phyloP scores from a whole-genome alignment of 2,329 filamentous ascomycete species.

The Orbilia ellipsospora region DNA sequence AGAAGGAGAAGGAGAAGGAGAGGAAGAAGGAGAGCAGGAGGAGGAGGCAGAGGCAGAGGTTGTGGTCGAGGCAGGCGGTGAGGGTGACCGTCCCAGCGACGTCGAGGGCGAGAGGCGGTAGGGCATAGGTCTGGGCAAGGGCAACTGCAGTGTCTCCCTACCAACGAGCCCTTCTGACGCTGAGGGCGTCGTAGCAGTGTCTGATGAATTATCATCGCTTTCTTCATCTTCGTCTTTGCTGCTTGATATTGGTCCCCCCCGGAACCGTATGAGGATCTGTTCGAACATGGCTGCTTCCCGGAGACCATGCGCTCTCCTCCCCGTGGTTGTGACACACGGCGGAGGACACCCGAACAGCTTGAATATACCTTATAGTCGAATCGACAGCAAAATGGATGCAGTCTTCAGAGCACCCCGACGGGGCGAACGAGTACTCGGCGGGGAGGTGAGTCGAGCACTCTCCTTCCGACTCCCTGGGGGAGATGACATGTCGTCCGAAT shows the following conservation, averaged over 20 bases:
- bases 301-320: background rate
- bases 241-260: constrained; percentile 46
- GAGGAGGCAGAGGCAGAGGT: constrained; percentile 25
- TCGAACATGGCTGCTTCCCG: constrained; percentile 40
- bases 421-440: constrained; percentile 39
- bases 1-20: constrained; percentile 44
- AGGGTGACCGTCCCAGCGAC: constrained; percentile 43
- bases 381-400: constrained; percentile 12
- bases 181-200: constrained; percentile 48
- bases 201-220: constrained; percentile 50
- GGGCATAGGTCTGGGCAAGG: constrained; percentile 24
- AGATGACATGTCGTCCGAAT: constrained; percentile 56
- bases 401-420: constrained; percentile 48
- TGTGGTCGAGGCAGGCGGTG: constrained; percentile 16
- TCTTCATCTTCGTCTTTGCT: constrained; percentile 49
- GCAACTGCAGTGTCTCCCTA: constrained; percentile 42
- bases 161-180: constrained; percentile 24
- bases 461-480: constrained; percentile 53
- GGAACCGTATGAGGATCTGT: constrained; percentile 55
- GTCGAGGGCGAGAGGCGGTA: constrained; percentile 48
- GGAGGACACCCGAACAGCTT: constrained; percentile 11
- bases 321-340: background rate
- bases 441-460: constrained; percentile 46
- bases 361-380: constrained; percentile 12
- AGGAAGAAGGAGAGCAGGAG: constrained; percentile 33